Evolutionary conservation across 192 early-diverging fungal species (phyloP).

Genomic region (Linnemannia exigua): DNA sequence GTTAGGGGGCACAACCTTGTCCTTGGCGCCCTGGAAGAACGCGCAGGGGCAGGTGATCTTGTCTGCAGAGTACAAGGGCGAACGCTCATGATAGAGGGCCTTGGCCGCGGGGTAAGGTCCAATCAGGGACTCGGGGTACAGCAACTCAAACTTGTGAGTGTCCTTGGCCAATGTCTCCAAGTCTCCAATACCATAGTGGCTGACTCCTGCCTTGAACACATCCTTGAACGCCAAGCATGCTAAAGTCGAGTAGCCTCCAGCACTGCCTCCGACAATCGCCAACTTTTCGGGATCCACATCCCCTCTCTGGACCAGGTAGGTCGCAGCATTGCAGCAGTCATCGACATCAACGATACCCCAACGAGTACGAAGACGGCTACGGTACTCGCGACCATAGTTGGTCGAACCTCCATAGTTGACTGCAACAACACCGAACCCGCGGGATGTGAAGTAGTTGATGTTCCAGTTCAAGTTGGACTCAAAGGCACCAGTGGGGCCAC

Average conservation of each 20-base stretch:
- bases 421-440: slow-evolving; percentile 80
- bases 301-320: slow-evolving; percentile 68
- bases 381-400: slow-evolving; percentile 80
- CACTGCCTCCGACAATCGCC: slow-evolving; percentile 76
- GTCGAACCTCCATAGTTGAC: slow-evolving; percentile 87
- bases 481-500: slow-evolving; percentile 73
- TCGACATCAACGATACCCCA: slow-evolving; percentile 85
- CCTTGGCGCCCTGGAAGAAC: slow-evolving; percentile 82
- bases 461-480: slow-evolving; percentile 57
- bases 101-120: slow-evolving; percentile 70
- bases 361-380: slow-evolving; percentile 76
- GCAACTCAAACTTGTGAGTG: slow-evolving; percentile 88
- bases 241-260: slow-evolving; percentile 71
- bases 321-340: slow-evolving; percentile 81
- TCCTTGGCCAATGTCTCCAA: slow-evolving; percentile 74
- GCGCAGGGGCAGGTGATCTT: slow-evolving; percentile 73
- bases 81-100: slow-evolving; percentile 71
- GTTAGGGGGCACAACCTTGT: slow-evolving; percentile 82
- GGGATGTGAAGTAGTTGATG: slow-evolving; percentile 83
- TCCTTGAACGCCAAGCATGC: slow-evolving; percentile 77
- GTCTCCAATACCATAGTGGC: slow-evolving; percentile 81
- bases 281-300: slow-evolving; percentile 72
- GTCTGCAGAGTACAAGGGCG: slow-evolving; percentile 73
- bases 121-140: slow-evolving; percentile 72
- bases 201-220: slow-evolving; percentile 80